Conservation (phyloP, 768 basidiomycete genomes). For the Coprinopsis marcescibilis region DNA sequence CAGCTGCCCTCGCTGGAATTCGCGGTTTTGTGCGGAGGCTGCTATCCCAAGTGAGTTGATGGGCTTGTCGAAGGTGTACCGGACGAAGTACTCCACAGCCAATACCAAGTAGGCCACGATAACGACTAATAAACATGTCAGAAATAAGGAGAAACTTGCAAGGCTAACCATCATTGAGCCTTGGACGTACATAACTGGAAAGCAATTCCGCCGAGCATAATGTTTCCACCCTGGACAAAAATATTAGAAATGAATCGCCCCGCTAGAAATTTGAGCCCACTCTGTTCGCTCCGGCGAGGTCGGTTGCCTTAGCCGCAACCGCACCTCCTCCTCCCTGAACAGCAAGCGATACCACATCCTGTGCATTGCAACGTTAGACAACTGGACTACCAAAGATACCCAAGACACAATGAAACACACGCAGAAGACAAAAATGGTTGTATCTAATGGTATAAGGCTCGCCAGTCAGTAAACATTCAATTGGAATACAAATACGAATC, state of each 20-base stretch:
- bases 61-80: conserved; percentile 33
- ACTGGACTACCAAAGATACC: not conserved
- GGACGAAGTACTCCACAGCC: conserved; percentile 41
- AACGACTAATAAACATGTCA: conserved; percentile 25
- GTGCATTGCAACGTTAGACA: not conserved
- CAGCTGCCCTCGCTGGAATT: conserved; percentile 10
- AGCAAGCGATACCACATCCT: conserved; percentile 46
- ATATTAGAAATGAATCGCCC: no score
- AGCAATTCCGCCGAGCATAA: conserved; percentile 61
- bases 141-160: not conserved
- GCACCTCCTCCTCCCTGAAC: conserved; percentile 56
- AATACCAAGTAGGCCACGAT: conserved; percentile 36
- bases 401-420: conserved; percentile 22
- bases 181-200: conserved; percentile 48
- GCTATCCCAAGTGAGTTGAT: conserved; percentile 4
- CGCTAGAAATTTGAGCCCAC: no score
- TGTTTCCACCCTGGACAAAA: conserved; percentile 32
- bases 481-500: not conserved
- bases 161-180: not conserved
- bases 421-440: conserved; percentile 40
- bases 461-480: not conserved
- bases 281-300: conserved; percentile 8
- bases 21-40: conserved; percentile 5
- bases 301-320: conserved; percentile 29
- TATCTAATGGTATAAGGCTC: not conserved